A percentile compares a stretch with the other conserved stretches of the same genome.
Evolutionary conservation across 2,329 filamentous ascomycete species (phyloP).

Genomic region (Talaromyces sp.): DNA sequence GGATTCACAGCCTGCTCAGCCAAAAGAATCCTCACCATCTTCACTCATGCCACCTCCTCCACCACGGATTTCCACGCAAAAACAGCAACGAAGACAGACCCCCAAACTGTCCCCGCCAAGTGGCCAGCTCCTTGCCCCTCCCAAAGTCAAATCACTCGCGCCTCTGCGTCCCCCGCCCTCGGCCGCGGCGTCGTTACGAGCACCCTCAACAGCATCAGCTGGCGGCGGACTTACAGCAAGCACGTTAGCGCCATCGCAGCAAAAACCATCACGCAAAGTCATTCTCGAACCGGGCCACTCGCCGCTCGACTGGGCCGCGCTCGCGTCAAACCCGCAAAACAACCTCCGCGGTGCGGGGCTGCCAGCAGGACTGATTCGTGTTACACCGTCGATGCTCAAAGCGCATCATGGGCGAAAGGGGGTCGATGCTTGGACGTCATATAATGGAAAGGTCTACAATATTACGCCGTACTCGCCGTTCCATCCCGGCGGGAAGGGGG

Average conservation of each 20-base stretch:
- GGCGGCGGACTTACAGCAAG: conserved; percentile 34
- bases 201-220: conserved; percentile 33
- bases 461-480: conserved; percentile 83
- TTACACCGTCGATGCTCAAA: conserved; percentile 76
- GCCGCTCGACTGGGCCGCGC: conserved; percentile 89
- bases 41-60: conserved; percentile 29
- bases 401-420: conserved; percentile 75
- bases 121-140: conserved; percentile 18
- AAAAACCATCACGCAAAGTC: conserved; percentile 52
- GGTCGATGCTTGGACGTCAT: conserved; percentile 81
- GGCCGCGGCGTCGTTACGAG: conserved; percentile 38
- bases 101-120: conserved; percentile 3
- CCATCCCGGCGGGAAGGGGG: conserved; percentile 71
- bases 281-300: conserved; percentile 84
- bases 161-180: conserved; percentile 39
- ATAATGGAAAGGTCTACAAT: conserved; percentile 90
- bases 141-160: conserved; percentile 21
- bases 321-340: conserved; percentile 55
- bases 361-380: conserved; percentile 56
- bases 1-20: conserved; percentile 4
- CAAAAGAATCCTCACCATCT: conserved; percentile 10
- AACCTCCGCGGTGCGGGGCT: conserved; percentile 58
- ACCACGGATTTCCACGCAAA: conserved; percentile 16
- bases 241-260: conserved; percentile 34
- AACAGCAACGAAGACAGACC: conserved; percentile 11